These are phyloP conservation scores for Zymoseptoria pseudotritici DNA, from an alignment of 2,329 filamentous ascomycete species.

Conservation along the genomic window DNA sequence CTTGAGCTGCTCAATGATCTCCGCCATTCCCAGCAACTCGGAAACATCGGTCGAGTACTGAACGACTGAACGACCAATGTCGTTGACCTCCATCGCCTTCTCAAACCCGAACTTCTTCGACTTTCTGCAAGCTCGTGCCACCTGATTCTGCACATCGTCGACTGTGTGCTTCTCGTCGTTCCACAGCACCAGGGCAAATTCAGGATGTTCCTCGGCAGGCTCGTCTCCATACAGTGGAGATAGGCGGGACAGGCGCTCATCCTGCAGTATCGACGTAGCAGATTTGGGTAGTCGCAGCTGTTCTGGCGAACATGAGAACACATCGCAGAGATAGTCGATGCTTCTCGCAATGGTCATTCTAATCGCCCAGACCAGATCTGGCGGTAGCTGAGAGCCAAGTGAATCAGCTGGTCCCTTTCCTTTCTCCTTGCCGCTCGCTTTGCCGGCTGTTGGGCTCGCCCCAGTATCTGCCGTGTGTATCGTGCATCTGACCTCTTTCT, in stretches of 20 bases:
- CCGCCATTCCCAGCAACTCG: slow-evolving; percentile 67
- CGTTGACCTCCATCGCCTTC: slow-evolving; percentile 81
- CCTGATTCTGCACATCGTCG: slow-evolving; percentile 80
- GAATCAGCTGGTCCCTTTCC: slow-evolving; percentile 29
- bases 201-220: slow-evolving; percentile 54
- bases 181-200: slow-evolving; percentile 85
- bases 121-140: slow-evolving; percentile 78
- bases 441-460: slow-evolving; percentile 14
- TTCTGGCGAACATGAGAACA: slow-evolving; percentile 95
- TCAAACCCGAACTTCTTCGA: slow-evolving; percentile 59
- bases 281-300: slow-evolving; percentile 83
- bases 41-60: slow-evolving; percentile 67
- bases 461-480: slow-evolving; percentile 61
- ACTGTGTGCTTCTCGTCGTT: slow-evolving; percentile 99
- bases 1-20: slow-evolving; percentile 88
- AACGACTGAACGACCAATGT: slow-evolving; percentile 78
- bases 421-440: slow-evolving; percentile 51
- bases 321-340: slow-evolving; percentile 93
- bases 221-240: slow-evolving; percentile 57
- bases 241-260: slow-evolving; percentile 74
- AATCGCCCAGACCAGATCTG: slow-evolving; percentile 69
- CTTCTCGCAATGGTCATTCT: slow-evolving; percentile 77
- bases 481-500: slow-evolving; percentile 76
- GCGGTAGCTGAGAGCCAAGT: slow-evolving; percentile 48
- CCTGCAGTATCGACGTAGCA: slow-evolving; percentile 67